Conservation (phyloP, 768 basidiomycete genomes). For the Lactarius quietus region DNA sequence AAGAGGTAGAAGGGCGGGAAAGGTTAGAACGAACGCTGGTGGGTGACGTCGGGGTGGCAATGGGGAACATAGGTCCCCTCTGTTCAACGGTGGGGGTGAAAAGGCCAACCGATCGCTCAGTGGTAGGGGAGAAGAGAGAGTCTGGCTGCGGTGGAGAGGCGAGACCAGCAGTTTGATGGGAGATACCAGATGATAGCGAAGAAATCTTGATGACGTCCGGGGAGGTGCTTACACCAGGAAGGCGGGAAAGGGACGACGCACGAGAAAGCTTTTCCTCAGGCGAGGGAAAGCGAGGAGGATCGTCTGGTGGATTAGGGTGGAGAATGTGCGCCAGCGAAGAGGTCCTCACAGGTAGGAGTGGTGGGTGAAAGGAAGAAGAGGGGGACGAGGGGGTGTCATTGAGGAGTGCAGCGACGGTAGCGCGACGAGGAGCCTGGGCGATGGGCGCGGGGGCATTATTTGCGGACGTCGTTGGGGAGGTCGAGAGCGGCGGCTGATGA, state of each 20-base stretch:
- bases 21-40: constrained; percentile 18
- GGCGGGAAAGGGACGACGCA: constrained; percentile 21
- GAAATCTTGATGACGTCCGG: constrained; percentile 9
- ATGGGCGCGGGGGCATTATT: constrained; percentile 36
- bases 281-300: constrained; percentile 23
- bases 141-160: constrained; percentile 19
- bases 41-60: constrained; percentile 16
- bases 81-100: constrained; percentile 25
- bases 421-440: constrained; percentile 46
- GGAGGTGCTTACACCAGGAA: constrained; percentile 1
- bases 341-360: constrained; percentile 21
- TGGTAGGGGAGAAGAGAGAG: constrained; percentile 21
- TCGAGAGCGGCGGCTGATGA: constrained; percentile 27
- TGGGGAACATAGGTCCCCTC: constrained; percentile 5
- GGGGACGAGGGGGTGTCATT: constrained; percentile 49
- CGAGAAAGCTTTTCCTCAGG: constrained; percentile 26
- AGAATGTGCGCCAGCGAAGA: constrained; percentile 28
- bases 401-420: constrained; percentile 75
- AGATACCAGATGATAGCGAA: constrained; percentile 10
- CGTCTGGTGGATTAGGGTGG: constrained; percentile 26
- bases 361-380: constrained; percentile 25
- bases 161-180: constrained; percentile 5
- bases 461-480: constrained; percentile 37
- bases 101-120: constrained; percentile 8
- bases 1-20: constrained; percentile 27